Percentiles rank a stretch among this genome's conserved stretches.
phyloP scores from a whole-genome alignment of 2,329 filamentous ascomycete species.

The Beauveria asiatica region DNA sequence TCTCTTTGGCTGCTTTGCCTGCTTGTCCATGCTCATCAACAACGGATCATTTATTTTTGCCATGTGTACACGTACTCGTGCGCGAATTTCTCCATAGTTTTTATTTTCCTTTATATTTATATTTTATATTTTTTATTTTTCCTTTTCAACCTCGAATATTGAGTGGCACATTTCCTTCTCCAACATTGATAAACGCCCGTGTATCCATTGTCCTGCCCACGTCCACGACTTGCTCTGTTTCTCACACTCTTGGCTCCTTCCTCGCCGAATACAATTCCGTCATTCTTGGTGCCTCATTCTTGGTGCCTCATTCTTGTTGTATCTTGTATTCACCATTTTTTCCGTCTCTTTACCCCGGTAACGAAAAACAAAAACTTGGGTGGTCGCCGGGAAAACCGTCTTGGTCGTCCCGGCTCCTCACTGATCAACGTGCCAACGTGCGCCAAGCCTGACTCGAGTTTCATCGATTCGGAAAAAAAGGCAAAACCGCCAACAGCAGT shows the following conservation, averaged over 20 bases:
- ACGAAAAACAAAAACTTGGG: neutral
- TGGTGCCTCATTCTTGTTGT: neutral
- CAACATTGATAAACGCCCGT: neutral
- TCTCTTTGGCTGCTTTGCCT: neutral
- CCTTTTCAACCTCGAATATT: too few relatives aligned
- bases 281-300: neutral
- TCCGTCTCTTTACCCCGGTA: neutral
- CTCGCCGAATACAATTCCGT: neutral
- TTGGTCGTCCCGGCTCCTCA: neutral
- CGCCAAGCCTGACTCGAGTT: neutral
- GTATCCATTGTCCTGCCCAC: neutral
- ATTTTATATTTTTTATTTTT: neutral
- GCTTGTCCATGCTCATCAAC: neutral
- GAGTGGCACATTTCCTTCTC: too few relatives aligned
- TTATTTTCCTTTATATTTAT: too few relatives aligned
- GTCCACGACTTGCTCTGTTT: neutral
- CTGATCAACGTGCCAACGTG: neutral
- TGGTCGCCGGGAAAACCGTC: neutral
- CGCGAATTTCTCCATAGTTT: neutral
- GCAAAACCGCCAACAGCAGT: neutral
- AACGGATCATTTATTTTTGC: neutral
- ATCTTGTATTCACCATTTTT: neutral
- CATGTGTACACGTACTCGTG: neutral
- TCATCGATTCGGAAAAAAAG: neutral
- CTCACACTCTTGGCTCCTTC: neutral